These are phyloP conservation scores for Fraxinus cuspidata DNA, from an alignment of 257 asterid species.

Conservation along the genomic window DNA sequence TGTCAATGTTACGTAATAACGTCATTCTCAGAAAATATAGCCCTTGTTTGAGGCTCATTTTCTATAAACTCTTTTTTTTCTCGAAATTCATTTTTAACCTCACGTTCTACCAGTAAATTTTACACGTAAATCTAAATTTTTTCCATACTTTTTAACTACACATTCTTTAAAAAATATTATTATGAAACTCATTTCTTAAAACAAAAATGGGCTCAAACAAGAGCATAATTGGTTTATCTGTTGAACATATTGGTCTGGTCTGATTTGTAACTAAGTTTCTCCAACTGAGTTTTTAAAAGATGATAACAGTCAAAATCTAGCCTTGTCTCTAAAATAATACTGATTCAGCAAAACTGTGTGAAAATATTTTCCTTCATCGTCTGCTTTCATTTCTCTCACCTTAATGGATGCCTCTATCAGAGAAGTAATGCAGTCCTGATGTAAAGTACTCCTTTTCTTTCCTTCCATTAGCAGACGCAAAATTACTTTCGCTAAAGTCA, in stretches of 20 bases:
- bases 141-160: no score
- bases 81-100: no score
- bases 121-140: no score
- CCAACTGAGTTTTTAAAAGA: neutral
- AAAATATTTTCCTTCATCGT: conserved; percentile 23
- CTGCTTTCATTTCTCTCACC: conserved; percentile 31
- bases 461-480: conserved; percentile 26
- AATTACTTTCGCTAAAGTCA: conserved; percentile 36
- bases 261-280: neutral
- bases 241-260: no score
- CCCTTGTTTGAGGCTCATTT: no score
- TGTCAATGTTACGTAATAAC: neutral
- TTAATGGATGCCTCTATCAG: conserved; percentile 35
- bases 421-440: conserved; percentile 30
- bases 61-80: no score
- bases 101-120: no score
- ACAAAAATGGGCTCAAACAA: no score
- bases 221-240: no score
- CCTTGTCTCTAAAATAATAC: no score
- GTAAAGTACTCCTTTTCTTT: conserved; percentile 18
- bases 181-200: no score
- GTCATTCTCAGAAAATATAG: neutral
- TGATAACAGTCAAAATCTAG: neutral
- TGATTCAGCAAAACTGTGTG: neutral
- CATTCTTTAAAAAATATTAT: no score